Evolutionary conservation across 192 early-diverging fungal genomes (phyloP).

Genomic region (Rhizoclosmatium globosum): DNA sequence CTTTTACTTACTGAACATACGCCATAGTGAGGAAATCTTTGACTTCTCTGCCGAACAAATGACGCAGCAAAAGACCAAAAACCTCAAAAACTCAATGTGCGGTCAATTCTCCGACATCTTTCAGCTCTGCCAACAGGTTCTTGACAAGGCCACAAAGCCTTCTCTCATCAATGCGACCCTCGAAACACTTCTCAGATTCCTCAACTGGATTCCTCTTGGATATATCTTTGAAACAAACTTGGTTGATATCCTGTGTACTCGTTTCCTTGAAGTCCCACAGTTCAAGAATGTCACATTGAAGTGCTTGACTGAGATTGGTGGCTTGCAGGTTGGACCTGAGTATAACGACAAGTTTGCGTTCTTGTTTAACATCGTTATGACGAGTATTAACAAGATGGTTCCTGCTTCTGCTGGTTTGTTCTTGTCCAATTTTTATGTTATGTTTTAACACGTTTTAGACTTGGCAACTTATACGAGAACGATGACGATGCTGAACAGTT

Average conservation of each 20-base stretch:
- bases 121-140: conserved; percentile 91
- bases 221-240: conserved; percentile 97
- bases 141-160: conserved; percentile 90
- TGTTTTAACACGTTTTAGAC: conserved; percentile 55
- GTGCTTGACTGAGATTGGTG: conserved; percentile 97
- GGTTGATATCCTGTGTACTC: conserved; percentile 81
- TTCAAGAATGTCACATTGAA: conserved; percentile 95
- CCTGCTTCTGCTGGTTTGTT: conserved; percentile 71
- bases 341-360: conserved; percentile 87
- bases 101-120: conserved; percentile 95
- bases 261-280: conserved; percentile 85
- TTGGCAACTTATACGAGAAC: conserved; percentile 83
- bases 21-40: conserved; percentile 96
- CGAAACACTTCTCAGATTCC: conserved; percentile 92
- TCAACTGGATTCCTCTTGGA: conserved; percentile 98
- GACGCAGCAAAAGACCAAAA: conserved; percentile 94
- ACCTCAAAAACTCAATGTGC: conserved; percentile 95
- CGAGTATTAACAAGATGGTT: conserved; percentile 71
- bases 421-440: not conserved
- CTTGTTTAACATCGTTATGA: conserved; percentile 88
- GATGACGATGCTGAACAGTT: conserved; percentile 94
- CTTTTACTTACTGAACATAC: conserved; percentile 37
- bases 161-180: conserved; percentile 91
- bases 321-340: conserved; percentile 78
- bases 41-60: conserved; percentile 99